Evolutionary conservation across 2,329 filamentous ascomycete species (phyloP).

Genomic region (Pseudofabraea citricarpa): DNA sequence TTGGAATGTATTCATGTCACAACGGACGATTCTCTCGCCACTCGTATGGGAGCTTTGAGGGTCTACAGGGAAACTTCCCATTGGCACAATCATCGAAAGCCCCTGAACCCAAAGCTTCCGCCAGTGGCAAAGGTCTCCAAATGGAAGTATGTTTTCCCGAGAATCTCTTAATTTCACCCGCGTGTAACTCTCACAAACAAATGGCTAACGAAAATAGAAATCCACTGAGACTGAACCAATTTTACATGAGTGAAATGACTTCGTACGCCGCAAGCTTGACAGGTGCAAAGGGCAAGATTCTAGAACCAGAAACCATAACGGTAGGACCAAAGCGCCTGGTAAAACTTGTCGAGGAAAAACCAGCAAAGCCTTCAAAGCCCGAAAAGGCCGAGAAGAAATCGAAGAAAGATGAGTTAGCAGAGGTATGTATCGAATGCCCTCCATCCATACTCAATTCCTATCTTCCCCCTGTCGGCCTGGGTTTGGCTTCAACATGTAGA

Average conservation of each 20-base stretch:
- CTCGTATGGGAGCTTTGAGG: constrained; percentile 22
- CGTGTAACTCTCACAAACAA: too few relatives aligned
- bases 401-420: constrained; percentile 18
- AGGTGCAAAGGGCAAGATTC: constrained; percentile 54
- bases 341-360: constrained; percentile 22
- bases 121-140: constrained; percentile 36
- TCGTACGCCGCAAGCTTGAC: constrained; percentile 68
- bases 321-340: constrained; percentile 30
- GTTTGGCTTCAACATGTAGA: background rate
- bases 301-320: constrained; percentile 62
- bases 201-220: constrained; percentile 17
- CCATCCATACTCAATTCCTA: background rate
- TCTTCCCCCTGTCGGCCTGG: background rate
- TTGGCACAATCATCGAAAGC: constrained; percentile 58
- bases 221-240: constrained; percentile 42
- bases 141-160: constrained; percentile 21
- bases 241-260: constrained; percentile 62
- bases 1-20: constrained; percentile 37
- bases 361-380: constrained; percentile 11
- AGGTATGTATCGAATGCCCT: background rate
- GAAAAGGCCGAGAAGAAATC: constrained; percentile 7
- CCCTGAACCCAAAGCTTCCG: constrained; percentile 37
- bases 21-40: constrained; percentile 22
- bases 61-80: constrained; percentile 47
- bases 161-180: background rate